Evolutionary conservation across 257 asterid species (phyloP).

Genomic region (Osmanthus fragrans): DNA sequence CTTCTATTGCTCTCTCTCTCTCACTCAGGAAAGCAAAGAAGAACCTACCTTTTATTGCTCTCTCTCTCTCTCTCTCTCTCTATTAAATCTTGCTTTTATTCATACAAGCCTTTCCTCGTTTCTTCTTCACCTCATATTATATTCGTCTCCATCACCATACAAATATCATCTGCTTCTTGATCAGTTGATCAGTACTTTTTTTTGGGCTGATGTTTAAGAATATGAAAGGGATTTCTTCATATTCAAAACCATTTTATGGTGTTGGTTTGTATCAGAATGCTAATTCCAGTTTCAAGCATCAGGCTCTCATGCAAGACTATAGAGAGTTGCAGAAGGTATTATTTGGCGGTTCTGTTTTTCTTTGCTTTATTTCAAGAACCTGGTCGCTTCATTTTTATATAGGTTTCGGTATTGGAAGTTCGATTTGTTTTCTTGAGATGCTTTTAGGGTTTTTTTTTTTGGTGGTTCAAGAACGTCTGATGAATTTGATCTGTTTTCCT

Average conservation of each 20-base stretch:
- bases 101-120: background rate
- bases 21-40: conserved; percentile 27
- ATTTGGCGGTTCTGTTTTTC: background rate
- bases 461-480: too few species aligned
- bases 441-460: conserved; percentile 12
- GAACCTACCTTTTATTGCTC: conserved; percentile 24
- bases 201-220: conserved; percentile 41
- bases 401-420: background rate
- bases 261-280: conserved; percentile 21
- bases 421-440: background rate
- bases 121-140: background rate
- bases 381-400: background rate
- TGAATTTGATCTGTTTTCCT: too few species aligned
- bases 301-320: conserved; percentile 42
- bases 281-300: conserved; percentile 35
- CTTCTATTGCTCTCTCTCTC: background rate
- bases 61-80: background rate
- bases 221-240: conserved; percentile 36
- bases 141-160: background rate
- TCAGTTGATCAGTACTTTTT: conserved; percentile 5
- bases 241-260: conserved; percentile 18
- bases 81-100: background rate
- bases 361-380: conserved; percentile 5
- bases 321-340: conserved; percentile 41
- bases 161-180: conserved; percentile 14